These are phyloP conservation scores for Globisporangium mamillatum DNA, from an alignment of 352 stramenopile species.

Conservation along the genomic window DNA sequence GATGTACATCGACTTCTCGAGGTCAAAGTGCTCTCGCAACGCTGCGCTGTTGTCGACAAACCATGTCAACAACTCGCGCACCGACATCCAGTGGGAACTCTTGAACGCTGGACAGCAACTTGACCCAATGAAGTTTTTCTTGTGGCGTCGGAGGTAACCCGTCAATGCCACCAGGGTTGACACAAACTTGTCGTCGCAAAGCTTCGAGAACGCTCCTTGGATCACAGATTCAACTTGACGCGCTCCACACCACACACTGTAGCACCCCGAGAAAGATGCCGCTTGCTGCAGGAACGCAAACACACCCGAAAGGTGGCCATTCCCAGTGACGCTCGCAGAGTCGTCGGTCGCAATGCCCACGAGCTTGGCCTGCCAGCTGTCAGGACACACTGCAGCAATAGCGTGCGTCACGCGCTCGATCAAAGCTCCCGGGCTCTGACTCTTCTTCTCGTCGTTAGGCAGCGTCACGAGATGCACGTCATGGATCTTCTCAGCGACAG, in stretches of 20 bases:
- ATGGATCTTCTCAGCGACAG: conserved; percentile 1
- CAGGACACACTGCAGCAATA: not conserved
- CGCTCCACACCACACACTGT: conserved; percentile 12
- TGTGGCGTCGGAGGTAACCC: not conserved
- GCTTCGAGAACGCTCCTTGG: conserved; percentile 6
- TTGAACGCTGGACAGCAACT: conserved; percentile 1
- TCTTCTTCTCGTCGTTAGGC: not conserved
- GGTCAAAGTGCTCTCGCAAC: conserved; percentile 3
- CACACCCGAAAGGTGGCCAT: not conserved
- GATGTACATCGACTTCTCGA: not conserved
- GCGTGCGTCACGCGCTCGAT: conserved; percentile 8
- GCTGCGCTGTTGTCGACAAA: conserved; percentile 1
- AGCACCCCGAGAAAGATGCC: conserved; percentile 6
- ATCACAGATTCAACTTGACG: conserved; percentile 3
- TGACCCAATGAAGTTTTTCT: not conserved
- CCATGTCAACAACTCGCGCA: conserved; percentile 3
- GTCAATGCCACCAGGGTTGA: not conserved
- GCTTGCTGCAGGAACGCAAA: conserved; percentile 3
- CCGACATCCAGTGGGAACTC: conserved; percentile 3
- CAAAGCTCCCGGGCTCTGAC: not conserved
- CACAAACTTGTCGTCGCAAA: conserved; percentile 11
- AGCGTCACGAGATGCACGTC: conserved; percentile 10
- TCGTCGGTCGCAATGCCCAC: conserved; percentile 13
- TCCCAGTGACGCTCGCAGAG: not conserved
- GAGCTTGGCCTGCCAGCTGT: conserved; percentile 9